phyloP scores from a whole-genome alignment of 2,329 filamentous ascomycete species.

The Biscogniauxia mediterranea region DNA sequence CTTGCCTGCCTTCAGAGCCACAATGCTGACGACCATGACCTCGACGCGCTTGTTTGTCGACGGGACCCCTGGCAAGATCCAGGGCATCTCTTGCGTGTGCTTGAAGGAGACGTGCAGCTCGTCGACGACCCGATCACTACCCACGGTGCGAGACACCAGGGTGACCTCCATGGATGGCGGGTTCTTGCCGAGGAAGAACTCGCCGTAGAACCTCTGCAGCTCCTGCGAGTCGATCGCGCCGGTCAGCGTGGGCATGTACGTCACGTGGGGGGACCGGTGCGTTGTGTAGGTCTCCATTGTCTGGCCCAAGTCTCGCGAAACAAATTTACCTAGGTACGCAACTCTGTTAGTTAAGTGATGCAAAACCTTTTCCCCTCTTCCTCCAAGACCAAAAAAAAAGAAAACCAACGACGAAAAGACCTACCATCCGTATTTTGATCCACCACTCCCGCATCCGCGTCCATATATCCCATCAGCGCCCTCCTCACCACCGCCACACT shows the following conservation, averaged over 20 bases:
- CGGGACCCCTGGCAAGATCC: constrained; percentile 60
- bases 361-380: neutral
- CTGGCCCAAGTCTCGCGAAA: constrained; percentile 52
- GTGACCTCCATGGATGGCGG: constrained; percentile 59
- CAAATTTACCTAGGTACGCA: constrained; percentile 47
- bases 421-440: constrained; percentile 64
- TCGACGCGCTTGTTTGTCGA: constrained; percentile 53
- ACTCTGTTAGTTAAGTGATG: neutral
- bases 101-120: constrained; percentile 60
- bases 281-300: constrained; percentile 61
- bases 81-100: constrained; percentile 56
- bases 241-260: constrained; percentile 63
- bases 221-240: constrained; percentile 61
- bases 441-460: constrained; percentile 60
- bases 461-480: constrained; percentile 62
- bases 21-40: constrained; percentile 60
- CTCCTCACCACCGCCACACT: constrained; percentile 58
- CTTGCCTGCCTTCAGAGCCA: constrained; percentile 62
- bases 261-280: constrained; percentile 65
- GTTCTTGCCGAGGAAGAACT: constrained; percentile 64
- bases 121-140: constrained; percentile 62
- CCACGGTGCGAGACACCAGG: constrained; percentile 63
- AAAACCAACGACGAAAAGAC: constrained; percentile 4
- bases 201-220: constrained; percentile 61
- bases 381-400: neutral